Evolutionary conservation across 192 early-diverging fungal genomes (phyloP).

Genomic region (Chytriomyces hyalinus): DNA sequence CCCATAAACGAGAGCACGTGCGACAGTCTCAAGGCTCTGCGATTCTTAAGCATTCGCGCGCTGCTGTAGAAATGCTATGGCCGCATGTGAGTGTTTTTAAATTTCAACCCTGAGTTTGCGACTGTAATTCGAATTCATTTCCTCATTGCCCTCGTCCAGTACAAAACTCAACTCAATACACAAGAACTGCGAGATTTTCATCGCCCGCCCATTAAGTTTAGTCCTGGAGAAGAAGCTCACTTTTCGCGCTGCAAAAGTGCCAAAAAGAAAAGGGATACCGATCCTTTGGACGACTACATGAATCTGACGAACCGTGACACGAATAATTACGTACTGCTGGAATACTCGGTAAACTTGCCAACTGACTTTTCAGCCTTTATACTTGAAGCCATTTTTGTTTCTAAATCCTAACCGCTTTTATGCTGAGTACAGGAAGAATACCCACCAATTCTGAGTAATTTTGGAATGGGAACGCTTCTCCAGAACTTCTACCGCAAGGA

Average conservation of each 20-base stretch:
- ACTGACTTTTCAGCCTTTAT: too few relatives aligned
- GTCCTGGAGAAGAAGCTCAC: slow-evolving; percentile 59
- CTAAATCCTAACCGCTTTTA: neutral
- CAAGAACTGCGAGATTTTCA: slow-evolving; percentile 88
- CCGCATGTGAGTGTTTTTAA: slow-evolving; percentile 62
- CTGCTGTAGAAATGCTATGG: slow-evolving; percentile 80
- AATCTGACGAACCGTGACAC: slow-evolving; percentile 91
- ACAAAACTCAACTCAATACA: slow-evolving; percentile 81
- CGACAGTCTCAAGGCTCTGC: slow-evolving; percentile 87
- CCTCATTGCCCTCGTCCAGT: slow-evolving; percentile 52
- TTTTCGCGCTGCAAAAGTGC: slow-evolving; percentile 83
- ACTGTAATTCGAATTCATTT: neutral
- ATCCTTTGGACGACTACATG: slow-evolving; percentile 77
- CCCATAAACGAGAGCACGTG: slow-evolving; percentile 73
- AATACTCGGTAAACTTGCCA: slow-evolving; percentile 72
- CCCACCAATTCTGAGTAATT: slow-evolving; percentile 88
- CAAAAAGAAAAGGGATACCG: slow-evolving; percentile 64
- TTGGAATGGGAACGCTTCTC: slow-evolving; percentile 93
- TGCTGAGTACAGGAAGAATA: slow-evolving; percentile 81
- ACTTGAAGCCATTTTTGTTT: too few relatives aligned
- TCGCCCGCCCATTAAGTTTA: slow-evolving; percentile 77
- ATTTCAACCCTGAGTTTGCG: too few relatives aligned
- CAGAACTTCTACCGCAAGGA: slow-evolving; percentile 96
- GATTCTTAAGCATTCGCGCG: slow-evolving; percentile 84
- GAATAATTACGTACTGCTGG: slow-evolving; percentile 79